Evolutionary conservation across 208 protist species (phyloP).

Genomic region (Crithidia fasciculata): DNA sequence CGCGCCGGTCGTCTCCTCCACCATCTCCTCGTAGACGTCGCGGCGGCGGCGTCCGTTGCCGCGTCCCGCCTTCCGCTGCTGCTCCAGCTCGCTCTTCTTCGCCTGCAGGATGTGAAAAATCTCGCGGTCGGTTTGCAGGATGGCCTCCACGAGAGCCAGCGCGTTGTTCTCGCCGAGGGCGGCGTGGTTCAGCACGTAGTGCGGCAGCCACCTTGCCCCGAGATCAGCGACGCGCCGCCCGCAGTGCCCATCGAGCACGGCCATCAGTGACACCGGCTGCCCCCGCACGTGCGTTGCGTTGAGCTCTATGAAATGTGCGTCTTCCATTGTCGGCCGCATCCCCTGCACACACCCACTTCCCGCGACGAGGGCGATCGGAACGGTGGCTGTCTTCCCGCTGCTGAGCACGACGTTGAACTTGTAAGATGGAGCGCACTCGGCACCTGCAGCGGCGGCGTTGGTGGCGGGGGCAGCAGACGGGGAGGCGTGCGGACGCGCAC

Average conservation of each 20-base stretch:
- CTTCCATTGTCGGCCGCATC: slow-evolving; percentile 83
- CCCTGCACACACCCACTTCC: slow-evolving; percentile 75
- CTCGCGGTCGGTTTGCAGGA: slow-evolving; percentile 71
- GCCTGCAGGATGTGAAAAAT: slow-evolving; percentile 41
- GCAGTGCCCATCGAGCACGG: slow-evolving; percentile 86
- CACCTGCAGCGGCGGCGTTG: not conserved
- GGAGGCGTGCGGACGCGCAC: not conserved
- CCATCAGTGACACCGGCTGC: slow-evolving; percentile 68
- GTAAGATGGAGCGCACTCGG: slow-evolving; percentile 32
- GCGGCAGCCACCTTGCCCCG: slow-evolving; percentile 60
- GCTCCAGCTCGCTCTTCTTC: slow-evolving; percentile 17
- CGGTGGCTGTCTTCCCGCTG: slow-evolving; percentile 59
- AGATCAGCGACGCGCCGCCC: slow-evolving; percentile 75
- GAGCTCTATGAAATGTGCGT: slow-evolving; percentile 71
- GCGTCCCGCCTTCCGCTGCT: slow-evolving; percentile 16
- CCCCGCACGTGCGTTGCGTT: slow-evolving; percentile 48
- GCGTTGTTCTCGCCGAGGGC: slow-evolving; percentile 77
- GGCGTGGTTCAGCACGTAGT: slow-evolving; percentile 65
- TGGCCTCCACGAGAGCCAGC: slow-evolving; percentile 72
- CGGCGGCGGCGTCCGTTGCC: slow-evolving; percentile 19
- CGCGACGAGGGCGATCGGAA: slow-evolving; percentile 51
- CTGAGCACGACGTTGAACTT: slow-evolving; percentile 81
- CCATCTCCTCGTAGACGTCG: slow-evolving; percentile 21
- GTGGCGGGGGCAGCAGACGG: not conserved
- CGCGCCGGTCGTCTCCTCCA: slow-evolving; percentile 26